Percentiles rank a stretch among this genome's conserved stretches.
These are phyloP conservation scores for Dillenia turbinata DNA, from an alignment of 164 flowering plant species.

Conservation along the genomic window DNA sequence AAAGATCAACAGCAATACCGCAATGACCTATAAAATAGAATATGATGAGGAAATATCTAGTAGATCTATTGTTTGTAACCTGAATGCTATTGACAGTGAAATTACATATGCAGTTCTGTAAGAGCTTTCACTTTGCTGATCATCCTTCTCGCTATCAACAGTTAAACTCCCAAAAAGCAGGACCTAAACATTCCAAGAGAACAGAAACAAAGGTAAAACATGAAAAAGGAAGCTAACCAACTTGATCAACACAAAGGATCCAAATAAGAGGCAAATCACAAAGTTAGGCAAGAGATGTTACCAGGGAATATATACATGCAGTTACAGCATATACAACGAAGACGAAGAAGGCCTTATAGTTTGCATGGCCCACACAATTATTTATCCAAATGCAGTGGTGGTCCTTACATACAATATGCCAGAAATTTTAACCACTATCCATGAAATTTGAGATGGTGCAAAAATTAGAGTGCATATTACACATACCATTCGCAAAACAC, in stretches of 20 bases:
- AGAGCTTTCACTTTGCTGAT: slow-evolving; percentile 41
- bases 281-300: slow-evolving; percentile 12
- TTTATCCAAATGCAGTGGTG: slow-evolving; percentile 97
- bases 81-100: not conserved
- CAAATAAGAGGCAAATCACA: no score
- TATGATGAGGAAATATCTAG: not conserved
- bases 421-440: slow-evolving; percentile 16
- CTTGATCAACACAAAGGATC: no score
- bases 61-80: not conserved
- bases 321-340: slow-evolving; percentile 69
- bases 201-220: not conserved
- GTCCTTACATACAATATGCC: slow-evolving; percentile 56
- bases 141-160: slow-evolving; percentile 38
- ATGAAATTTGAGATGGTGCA: slow-evolving; percentile 9
- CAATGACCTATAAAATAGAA: slow-evolving; percentile 49
- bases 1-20: slow-evolving; percentile 64
- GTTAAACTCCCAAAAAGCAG: slow-evolving; percentile 65
- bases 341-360: slow-evolving; percentile 86
- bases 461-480: not conserved
- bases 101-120: slow-evolving; percentile 60
- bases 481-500: slow-evolving; percentile 91
- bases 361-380: slow-evolving; percentile 92
- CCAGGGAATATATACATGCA: slow-evolving; percentile 81
- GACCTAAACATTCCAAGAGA: slow-evolving; percentile 33
- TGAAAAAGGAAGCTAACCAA: no score